Conservation (phyloP, 176 grass and related monocot genomes). For the Zoysia japonica region DNA sequence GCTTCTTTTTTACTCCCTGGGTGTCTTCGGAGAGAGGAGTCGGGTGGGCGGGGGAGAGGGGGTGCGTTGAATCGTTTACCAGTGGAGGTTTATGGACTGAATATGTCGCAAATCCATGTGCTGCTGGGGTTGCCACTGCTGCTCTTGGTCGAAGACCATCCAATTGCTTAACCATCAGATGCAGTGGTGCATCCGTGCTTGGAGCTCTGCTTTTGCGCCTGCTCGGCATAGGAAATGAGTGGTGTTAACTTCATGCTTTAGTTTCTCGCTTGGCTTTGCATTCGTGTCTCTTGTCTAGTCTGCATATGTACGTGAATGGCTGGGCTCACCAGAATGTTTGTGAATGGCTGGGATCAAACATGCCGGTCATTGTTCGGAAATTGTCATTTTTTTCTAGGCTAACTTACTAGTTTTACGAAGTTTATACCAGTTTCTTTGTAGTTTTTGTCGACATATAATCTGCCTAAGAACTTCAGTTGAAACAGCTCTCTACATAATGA, state of each 20-base stretch:
- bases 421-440: neutral
- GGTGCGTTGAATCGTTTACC: neutral
- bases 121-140: neutral
- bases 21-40: neutral
- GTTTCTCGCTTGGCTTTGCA: neutral
- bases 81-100: neutral
- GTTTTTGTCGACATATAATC: neutral
- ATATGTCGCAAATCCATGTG: slow-evolving; percentile 13
- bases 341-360: neutral
- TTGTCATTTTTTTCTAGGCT: slow-evolving; percentile 9
- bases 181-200: neutral
- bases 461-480: slow-evolving; percentile 9
- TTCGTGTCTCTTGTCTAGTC: neutral
- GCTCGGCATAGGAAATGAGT: neutral
- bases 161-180: neutral
- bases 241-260: neutral
- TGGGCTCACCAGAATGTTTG: neutral
- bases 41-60: no score
- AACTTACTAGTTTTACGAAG: slow-evolving; percentile 7
- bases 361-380: neutral
- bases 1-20: neutral
- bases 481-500: slow-evolving; percentile 10
- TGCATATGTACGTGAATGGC: neutral
- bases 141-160: neutral
- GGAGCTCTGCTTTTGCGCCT: neutral